phyloP scores from a whole-genome alignment of 768 basidiomycete genomes.

The Tubosaeta sp. region DNA sequence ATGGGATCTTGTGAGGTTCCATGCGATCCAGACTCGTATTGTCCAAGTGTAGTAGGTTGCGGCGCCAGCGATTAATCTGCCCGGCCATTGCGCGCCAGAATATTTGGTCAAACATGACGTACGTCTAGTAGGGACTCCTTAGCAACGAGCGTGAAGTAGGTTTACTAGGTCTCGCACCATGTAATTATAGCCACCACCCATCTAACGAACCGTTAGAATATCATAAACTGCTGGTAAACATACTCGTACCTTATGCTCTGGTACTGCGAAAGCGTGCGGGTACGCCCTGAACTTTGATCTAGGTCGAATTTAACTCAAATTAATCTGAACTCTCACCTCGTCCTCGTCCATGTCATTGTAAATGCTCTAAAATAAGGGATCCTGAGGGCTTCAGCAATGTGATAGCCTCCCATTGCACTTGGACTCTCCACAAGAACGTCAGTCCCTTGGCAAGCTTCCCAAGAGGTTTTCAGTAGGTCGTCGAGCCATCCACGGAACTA shows the following conservation, averaged over 20 bases:
- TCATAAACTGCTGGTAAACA: not conserved
- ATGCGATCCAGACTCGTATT: slow-evolving; percentile 90
- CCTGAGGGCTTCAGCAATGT: slow-evolving; percentile 90
- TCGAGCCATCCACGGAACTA: slow-evolving; percentile 98
- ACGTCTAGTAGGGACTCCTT: slow-evolving; percentile 49
- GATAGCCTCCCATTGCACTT: slow-evolving; percentile 95
- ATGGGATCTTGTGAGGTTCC: slow-evolving; percentile 97
- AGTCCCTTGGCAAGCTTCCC: slow-evolving; percentile 94
- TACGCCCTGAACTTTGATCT: slow-evolving; percentile 58
- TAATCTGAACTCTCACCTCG: slow-evolving; percentile 45
- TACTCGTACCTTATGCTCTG: slow-evolving; percentile 75
- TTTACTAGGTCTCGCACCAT: slow-evolving; percentile 59
- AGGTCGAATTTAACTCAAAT: not conserved
- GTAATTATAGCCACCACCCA: slow-evolving; percentile 98
- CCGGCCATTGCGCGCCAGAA: slow-evolving; percentile 95
- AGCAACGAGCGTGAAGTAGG: slow-evolving; percentile 1
- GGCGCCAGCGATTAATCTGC: slow-evolving; percentile 93
- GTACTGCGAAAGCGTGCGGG: slow-evolving; percentile 97
- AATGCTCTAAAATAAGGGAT: slow-evolving; percentile 96
- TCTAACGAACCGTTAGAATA: slow-evolving; percentile 41
- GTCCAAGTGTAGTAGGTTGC: slow-evolving; percentile 66
- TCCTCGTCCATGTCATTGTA: slow-evolving; percentile 97
- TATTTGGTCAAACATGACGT: slow-evolving; percentile 96
- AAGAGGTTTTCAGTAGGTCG: slow-evolving; percentile 89
- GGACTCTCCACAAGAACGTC: slow-evolving; percentile 94